Evolutionary conservation across 2,329 filamentous ascomycete species (phyloP).

Genomic region (Monilinia laxa): DNA sequence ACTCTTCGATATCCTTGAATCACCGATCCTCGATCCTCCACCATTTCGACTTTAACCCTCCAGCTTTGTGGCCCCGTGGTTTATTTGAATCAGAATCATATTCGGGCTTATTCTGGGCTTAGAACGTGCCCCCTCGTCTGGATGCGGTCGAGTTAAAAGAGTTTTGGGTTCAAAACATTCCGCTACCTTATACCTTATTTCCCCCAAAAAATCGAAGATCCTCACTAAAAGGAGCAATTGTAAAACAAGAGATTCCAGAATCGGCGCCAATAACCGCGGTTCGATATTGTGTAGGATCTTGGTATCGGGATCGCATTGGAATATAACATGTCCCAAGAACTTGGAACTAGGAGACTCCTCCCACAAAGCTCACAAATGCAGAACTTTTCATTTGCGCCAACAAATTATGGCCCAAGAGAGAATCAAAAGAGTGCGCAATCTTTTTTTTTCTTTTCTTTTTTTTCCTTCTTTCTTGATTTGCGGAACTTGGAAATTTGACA

Average conservation of each 20-base stretch:
- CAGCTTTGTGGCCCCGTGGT: conserved; percentile 7
- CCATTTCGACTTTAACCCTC: conserved; percentile 8
- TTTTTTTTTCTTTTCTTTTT: neutral
- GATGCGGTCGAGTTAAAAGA: conserved; percentile 1
- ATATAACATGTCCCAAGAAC: conserved; percentile 60
- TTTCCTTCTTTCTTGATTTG: neutral
- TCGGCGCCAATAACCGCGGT: neutral
- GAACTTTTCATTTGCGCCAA: conserved; percentile 73
- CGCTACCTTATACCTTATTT: conserved; percentile 9
- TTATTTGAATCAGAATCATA: neutral
- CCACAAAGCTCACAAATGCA: conserved; percentile 70
- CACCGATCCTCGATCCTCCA: conserved; percentile 1
- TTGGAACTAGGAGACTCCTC: conserved; percentile 59
- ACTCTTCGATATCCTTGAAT: conserved; percentile 22
- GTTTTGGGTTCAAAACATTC: conserved; percentile 14
- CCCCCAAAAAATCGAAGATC: neutral
- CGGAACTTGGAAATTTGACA: conserved; percentile 11
- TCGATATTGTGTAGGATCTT: neutral
- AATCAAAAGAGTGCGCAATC: conserved; percentile 75
- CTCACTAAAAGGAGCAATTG: neutral
- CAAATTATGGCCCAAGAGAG: conserved; percentile 63
- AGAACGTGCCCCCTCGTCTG: conserved; percentile 18
- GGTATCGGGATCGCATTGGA: conserved; percentile 1
- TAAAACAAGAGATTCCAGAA: neutral
- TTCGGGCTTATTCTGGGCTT: conserved; percentile 7